phyloP scores from a whole-genome alignment of 1,284 basidiomycete genomes.

The Ganoderma sinense region DNA sequence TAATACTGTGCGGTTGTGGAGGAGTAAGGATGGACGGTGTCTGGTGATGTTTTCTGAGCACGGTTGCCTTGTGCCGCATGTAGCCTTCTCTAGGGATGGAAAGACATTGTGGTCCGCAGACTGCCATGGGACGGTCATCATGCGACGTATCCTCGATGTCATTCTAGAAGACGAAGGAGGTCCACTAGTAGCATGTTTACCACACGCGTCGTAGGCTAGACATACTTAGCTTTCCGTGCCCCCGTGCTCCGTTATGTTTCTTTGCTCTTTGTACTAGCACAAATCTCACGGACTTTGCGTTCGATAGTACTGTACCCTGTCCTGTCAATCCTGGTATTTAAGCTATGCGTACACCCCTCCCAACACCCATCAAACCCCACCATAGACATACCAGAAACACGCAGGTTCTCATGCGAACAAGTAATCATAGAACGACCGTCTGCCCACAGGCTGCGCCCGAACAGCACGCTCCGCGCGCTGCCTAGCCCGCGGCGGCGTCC shows the following conservation, averaged over 20 bases:
- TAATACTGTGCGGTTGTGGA: slow-evolving; percentile 20
- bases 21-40: background rate
- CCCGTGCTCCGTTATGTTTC: too few species aligned
- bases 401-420: slow-evolving; percentile 43
- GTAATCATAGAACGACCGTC: slow-evolving; percentile 49
- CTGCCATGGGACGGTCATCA: background rate
- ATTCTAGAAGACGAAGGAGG: too few species aligned
- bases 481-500: slow-evolving; percentile 32
- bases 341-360: background rate
- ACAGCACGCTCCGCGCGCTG: slow-evolving; percentile 27
- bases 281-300: too few species aligned
- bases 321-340: slow-evolving; percentile 1
- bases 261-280: too few species aligned
- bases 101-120: background rate
- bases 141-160: background rate
- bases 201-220: too few species aligned
- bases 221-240: too few species aligned
- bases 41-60: slow-evolving; percentile 8
- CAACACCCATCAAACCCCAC: background rate
- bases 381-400: background rate
- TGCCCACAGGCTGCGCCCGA: slow-evolving; percentile 9
- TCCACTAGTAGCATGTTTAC: too few species aligned
- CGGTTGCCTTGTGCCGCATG: background rate
- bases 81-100: background rate
- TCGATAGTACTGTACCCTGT: too few species aligned